Evolutionary conservation across 768 basidiomycete genomes (phyloP).

Genomic region (Russula lepida): DNA sequence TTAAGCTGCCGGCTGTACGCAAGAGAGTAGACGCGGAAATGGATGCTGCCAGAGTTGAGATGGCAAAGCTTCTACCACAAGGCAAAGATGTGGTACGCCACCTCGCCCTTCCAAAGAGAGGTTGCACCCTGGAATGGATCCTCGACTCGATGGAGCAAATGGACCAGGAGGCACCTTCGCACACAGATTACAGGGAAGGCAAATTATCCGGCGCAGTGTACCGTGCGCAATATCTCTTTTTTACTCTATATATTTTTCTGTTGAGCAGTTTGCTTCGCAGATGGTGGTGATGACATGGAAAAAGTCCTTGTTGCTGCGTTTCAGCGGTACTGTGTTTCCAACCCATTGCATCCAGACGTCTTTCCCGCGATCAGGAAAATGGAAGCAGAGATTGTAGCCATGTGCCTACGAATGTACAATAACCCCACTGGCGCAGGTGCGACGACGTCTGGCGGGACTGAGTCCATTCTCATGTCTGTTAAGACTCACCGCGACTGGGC

Average conservation of each 20-base stretch:
- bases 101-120: slow-evolving; percentile 54
- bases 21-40: slow-evolving; percentile 57
- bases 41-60: slow-evolving; percentile 51
- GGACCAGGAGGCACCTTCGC: slow-evolving; percentile 47
- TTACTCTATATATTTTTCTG: neutral
- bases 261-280: slow-evolving; percentile 30
- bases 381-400: slow-evolving; percentile 91
- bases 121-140: slow-evolving; percentile 66
- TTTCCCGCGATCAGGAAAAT: slow-evolving; percentile 93
- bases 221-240: slow-evolving; percentile 40
- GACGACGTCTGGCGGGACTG: slow-evolving; percentile 93
- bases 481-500: slow-evolving; percentile 97
- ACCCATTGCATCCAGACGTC: slow-evolving; percentile 88
- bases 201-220: slow-evolving; percentile 83
- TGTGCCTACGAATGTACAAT: slow-evolving; percentile 80
- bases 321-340: slow-evolving; percentile 73
- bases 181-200: slow-evolving; percentile 55
- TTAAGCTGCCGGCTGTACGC: slow-evolving; percentile 54
- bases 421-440: slow-evolving; percentile 80
- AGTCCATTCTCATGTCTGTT: slow-evolving; percentile 91
- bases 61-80: slow-evolving; percentile 60
- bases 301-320: slow-evolving; percentile 75
- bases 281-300: slow-evolving; percentile 76
- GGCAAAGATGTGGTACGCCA: slow-evolving; percentile 56
- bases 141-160: slow-evolving; percentile 70